phyloP scores from a whole-genome alignment of 768 basidiomycete genomes.

The Phylloporus rhodoxanthus region DNA sequence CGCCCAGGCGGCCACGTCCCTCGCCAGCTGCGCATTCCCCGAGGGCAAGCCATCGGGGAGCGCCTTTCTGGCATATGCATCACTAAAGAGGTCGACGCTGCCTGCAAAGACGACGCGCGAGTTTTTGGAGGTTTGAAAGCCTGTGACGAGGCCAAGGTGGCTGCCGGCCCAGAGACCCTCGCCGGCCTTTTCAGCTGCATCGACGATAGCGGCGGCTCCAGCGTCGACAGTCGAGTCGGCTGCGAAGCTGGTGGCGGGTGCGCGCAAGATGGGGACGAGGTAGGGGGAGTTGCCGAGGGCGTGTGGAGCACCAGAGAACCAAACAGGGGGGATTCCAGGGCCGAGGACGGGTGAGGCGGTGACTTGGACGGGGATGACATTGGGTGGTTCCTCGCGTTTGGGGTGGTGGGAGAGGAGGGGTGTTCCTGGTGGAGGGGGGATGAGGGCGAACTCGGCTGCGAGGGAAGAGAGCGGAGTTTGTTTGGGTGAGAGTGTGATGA shows the following conservation, averaged over 20 bases:
- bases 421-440: slow-evolving; percentile 79
- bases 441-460: slow-evolving; percentile 87
- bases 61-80: slow-evolving; percentile 63
- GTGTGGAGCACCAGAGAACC: slow-evolving; percentile 70
- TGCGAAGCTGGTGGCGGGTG: slow-evolving; percentile 70
- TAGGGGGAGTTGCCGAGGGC: slow-evolving; percentile 69
- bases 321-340: slow-evolving; percentile 50
- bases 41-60: slow-evolving; percentile 55
- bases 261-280: slow-evolving; percentile 74
- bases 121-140: slow-evolving; percentile 80
- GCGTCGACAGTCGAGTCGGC: slow-evolving; percentile 56
- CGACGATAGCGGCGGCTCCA: slow-evolving; percentile 56
- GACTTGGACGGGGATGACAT: slow-evolving; percentile 59
- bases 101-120: slow-evolving; percentile 79
- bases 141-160: slow-evolving; percentile 70
- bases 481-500: slow-evolving; percentile 74
- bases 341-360: slow-evolving; percentile 43
- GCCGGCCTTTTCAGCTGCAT: slow-evolving; percentile 68
- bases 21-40: slow-evolving; percentile 70
- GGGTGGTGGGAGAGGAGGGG: slow-evolving; percentile 85
- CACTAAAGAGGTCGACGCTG: slow-evolving; percentile 71
- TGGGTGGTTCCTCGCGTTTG: slow-evolving; percentile 56
- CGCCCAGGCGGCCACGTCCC: slow-evolving; percentile 79
- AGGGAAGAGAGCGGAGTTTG: slow-evolving; percentile 70
- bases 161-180: slow-evolving; percentile 83